These are phyloP conservation scores for Voacanga thouarsii DNA, from an alignment of 257 asterid species.

Conservation along the genomic window DNA sequence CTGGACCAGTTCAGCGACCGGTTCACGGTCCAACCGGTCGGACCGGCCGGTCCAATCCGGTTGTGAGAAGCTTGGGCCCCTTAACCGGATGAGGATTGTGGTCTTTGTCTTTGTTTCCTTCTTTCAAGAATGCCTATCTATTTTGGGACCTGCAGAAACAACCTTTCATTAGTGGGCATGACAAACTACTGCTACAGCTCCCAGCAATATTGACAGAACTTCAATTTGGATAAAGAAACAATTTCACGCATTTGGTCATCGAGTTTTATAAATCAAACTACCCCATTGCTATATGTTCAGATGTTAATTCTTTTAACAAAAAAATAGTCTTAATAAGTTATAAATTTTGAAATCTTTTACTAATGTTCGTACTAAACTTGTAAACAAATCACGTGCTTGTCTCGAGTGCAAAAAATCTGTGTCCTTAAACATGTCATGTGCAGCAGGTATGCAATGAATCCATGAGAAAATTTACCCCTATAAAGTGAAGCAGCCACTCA, in stretches of 20 bases:
- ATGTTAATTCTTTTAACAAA: no score
- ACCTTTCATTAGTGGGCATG: neutral
- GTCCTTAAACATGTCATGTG: slow-evolving; percentile 2
- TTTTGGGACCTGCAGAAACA: neutral
- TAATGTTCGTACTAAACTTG: neutral
- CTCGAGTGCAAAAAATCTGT: neutral
- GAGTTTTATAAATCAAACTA: neutral
- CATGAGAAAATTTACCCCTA: neutral
- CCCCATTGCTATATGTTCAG: no score
- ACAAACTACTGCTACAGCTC: neutral
- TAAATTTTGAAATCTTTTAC: no score
- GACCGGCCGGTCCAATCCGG: no score
- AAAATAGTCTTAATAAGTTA: no score
- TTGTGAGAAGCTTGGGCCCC: no score
- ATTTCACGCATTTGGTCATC: neutral
- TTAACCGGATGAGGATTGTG: neutral
- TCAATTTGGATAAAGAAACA: neutral
- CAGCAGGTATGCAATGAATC: slow-evolving; percentile 1
- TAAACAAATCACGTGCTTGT: neutral
- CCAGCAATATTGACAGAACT: neutral
- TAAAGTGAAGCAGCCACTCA: neutral
- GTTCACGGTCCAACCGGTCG: no score
- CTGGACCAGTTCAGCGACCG: no score
- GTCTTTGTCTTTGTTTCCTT: neutral
- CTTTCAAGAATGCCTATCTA: neutral